A percentile compares a stretch with the other conserved stretches of the same genome.
Evolutionary conservation across 2,329 filamentous ascomycete species (phyloP).

Genomic region (Epichloe aotearoae): DNA sequence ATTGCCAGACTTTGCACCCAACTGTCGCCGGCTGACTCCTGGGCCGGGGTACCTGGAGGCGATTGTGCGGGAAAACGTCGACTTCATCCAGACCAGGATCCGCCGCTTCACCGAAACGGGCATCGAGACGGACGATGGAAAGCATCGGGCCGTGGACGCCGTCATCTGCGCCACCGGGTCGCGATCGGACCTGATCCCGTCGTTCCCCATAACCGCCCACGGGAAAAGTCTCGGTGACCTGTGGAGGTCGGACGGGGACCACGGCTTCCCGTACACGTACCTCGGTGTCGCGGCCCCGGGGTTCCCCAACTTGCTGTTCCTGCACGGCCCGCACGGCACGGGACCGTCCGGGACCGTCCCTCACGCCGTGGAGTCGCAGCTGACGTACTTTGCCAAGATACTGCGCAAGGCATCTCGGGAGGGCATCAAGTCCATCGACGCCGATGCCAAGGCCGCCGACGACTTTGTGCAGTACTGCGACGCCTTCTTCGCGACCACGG

Average conservation of each 20-base stretch:
- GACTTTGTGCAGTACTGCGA: conserved; percentile 49
- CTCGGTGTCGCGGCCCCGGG: conserved; percentile 48
- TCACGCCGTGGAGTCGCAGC: conserved; percentile 51
- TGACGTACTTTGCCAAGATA: conserved; percentile 52
- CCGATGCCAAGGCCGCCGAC: conserved; percentile 44
- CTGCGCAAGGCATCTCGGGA: conserved; percentile 54
- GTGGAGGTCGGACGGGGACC: conserved; percentile 42
- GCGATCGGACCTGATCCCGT: conserved; percentile 43
- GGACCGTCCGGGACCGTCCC: conserved; percentile 54
- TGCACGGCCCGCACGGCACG: conserved; percentile 46
- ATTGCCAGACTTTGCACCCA: conserved; percentile 48
- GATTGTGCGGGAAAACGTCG: conserved; percentile 45
- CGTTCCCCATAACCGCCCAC: conserved; percentile 44
- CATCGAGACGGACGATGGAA: conserved; percentile 46
- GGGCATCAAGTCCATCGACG: conserved; percentile 49
- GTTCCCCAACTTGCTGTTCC: conserved; percentile 54
- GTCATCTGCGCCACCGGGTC: conserved; percentile 58
- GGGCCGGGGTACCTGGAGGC: conserved; percentile 54
- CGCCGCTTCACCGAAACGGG: conserved; percentile 43
- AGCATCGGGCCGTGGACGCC: conserved; percentile 44
- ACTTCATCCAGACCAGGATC: conserved; percentile 44
- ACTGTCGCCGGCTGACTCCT: conserved; percentile 52
- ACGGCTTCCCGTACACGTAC: conserved; percentile 55
- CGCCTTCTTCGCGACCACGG: conserved; percentile 40
- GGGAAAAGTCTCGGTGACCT: conserved; percentile 39